Conservation (phyloP, 805 yeast genomes). For the Torulaspora maleeae region DNA sequence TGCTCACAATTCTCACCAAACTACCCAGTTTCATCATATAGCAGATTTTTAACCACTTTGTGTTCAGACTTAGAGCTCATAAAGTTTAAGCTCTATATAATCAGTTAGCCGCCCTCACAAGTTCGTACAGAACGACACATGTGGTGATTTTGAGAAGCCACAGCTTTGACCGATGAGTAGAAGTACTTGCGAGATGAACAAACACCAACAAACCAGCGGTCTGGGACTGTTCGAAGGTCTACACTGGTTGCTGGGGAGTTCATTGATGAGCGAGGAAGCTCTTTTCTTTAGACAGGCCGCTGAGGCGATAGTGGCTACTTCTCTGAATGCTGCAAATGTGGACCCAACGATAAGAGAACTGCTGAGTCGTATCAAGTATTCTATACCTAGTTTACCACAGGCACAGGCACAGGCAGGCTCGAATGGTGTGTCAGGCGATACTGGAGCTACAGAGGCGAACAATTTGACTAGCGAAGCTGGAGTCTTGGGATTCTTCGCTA, state of each 20-base stretch:
- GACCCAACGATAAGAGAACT: conserved; percentile 33
- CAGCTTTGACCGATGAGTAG: too few species aligned
- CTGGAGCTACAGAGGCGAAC: not conserved
- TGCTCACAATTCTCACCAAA: too few species aligned
- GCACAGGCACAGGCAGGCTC: conserved; percentile 1
- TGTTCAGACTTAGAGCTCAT: too few species aligned
- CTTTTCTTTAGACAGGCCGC: conserved; percentile 31
- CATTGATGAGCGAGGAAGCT: conserved; percentile 27
- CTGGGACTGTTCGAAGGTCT: not conserved
- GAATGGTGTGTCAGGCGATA: not conserved
- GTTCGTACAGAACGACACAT: too few species aligned
- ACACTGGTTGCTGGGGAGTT: not conserved
- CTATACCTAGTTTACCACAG: conserved; percentile 10
- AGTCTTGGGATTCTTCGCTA: conserved; percentile 3
- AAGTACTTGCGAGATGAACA: too few species aligned
- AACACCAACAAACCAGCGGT: too few species aligned
- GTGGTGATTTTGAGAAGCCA: too few species aligned
- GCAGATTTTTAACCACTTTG: too few species aligned
- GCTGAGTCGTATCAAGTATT: conserved; percentile 26
- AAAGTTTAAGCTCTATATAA: too few species aligned
- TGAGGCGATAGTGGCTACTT: conserved; percentile 32
- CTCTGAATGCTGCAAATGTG: conserved; percentile 25
- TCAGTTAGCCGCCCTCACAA: too few species aligned
- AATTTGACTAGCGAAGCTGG: not conserved
- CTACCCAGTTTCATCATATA: too few species aligned